phyloP scores from a whole-genome alignment of 164 flowering plant species.

The Vitis cinerea region DNA sequence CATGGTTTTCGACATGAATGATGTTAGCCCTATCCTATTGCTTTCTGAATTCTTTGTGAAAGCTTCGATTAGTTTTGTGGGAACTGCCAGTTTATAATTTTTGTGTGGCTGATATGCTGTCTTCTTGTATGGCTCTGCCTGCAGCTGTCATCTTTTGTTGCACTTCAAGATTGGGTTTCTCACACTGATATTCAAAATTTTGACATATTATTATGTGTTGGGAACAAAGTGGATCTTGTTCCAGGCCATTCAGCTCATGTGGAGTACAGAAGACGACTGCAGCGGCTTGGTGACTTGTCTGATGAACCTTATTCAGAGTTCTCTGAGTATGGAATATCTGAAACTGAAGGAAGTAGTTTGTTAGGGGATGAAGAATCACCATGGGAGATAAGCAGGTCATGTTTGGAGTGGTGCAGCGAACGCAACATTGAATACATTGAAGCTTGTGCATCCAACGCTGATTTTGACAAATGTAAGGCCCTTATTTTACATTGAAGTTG shows the following conservation, averaged over 20 bases:
- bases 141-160: slow-evolving; percentile 67
- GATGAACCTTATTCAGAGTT: slow-evolving; percentile 37
- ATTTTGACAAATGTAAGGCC: slow-evolving; percentile 86
- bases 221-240: slow-evolving; percentile 90
- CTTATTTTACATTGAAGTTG: neutral
- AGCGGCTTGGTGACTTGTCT: slow-evolving; percentile 35
- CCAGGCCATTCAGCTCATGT: slow-evolving; percentile 83
- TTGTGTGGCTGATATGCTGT: neutral
- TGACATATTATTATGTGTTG: slow-evolving; percentile 82
- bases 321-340: slow-evolving; percentile 66
- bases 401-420: slow-evolving; percentile 83
- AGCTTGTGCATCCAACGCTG: slow-evolving; percentile 89
- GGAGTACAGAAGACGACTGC: slow-evolving; percentile 70
- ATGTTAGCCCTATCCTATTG: slow-evolving; percentile 38
- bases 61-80: neutral
- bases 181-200: slow-evolving; percentile 51
- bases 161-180: slow-evolving; percentile 76
- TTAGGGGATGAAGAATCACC: slow-evolving; percentile 65
- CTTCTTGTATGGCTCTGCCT: slow-evolving; percentile 9
- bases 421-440: slow-evolving; percentile 80
- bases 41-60: neutral
- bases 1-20: slow-evolving; percentile 84
- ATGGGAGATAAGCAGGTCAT: slow-evolving; percentile 50
- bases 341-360: slow-evolving; percentile 76
- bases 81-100: neutral